Base-by-base conservation (phyloP, 2,329 filamentous ascomycete genomes). In the Dactylonectria macrodidyma region DNA sequence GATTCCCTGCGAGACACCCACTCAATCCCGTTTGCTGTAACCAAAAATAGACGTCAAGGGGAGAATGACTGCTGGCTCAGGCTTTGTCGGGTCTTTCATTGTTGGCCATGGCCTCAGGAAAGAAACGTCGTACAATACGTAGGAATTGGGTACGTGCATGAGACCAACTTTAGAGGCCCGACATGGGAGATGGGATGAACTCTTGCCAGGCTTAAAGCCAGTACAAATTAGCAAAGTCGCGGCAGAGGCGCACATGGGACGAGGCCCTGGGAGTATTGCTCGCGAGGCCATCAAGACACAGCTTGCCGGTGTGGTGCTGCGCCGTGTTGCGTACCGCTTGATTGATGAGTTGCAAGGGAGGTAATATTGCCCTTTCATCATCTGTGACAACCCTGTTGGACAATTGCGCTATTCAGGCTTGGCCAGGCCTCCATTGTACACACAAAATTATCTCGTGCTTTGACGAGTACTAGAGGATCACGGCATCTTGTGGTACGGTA, bases 31-130 rank as follows among this genome's bases (percentile, higher is more conserved):
- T 62, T 57, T 58, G 48, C 57, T 60, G 55, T 56, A 19, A 30
- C 69, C 62, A 75, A 73, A 75, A 76, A 77, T 78, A 76, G 73
- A 73, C 75, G 66, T 57, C 46, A 33, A 58, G 51, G 46, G 58
- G 57, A 56, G 60, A 51, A 58, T 65, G 55, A 41, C 22, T 34
- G 47, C 46, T 48, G 54, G 54, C 34, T 56, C 51, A 44, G 56
- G 62, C 54, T 41, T 59, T 64, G 47, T 54, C 51, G 57, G 34
- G 38, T 59, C 41, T 36, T 47, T 34, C 34, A 54, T 47, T 33
- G 51, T 61, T 62, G 59, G 50, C 48, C 44, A 50, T 50, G 51
- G 30, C 33, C 47, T 44, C 50, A 67, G 59, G 66, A 62, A 70
- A 30, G 12, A 12, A 57, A 61, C 19, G 36, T 52, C 61, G 22